Evolutionary conservation across 2,329 filamentous ascomycete genomes (phyloP).

Genomic region (Diaporthe sp.): DNA sequence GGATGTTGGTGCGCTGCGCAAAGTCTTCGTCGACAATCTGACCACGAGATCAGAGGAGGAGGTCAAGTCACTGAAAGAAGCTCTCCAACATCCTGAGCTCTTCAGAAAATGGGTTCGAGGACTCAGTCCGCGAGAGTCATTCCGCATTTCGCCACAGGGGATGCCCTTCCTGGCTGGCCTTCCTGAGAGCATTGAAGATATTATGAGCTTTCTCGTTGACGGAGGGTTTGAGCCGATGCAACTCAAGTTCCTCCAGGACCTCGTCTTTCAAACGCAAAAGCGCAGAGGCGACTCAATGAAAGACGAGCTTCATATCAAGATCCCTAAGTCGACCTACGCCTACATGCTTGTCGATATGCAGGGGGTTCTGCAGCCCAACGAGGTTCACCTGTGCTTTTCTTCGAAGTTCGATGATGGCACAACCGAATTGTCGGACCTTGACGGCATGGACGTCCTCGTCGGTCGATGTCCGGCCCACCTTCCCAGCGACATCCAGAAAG

Average conservation of each 20-base stretch:
- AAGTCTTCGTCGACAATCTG: constrained; percentile 64
- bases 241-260: constrained; percentile 63
- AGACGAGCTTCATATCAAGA: constrained; percentile 70
- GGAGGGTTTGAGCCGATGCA: constrained; percentile 70
- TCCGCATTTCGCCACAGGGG: constrained; percentile 56
- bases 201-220: constrained; percentile 67
- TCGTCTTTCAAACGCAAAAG: constrained; percentile 62
- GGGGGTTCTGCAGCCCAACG: constrained; percentile 71
- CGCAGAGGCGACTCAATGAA: constrained; percentile 68
- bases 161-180: constrained; percentile 65
- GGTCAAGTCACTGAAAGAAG: constrained; percentile 64
- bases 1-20: constrained; percentile 58
- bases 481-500: constrained; percentile 80
- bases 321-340: constrained; percentile 73
- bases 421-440: constrained; percentile 67
- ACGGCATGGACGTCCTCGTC: constrained; percentile 74
- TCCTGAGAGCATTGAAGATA: constrained; percentile 64
- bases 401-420: constrained; percentile 70
- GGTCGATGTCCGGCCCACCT: constrained; percentile 80
- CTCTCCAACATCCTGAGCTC: constrained; percentile 63
- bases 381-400: constrained; percentile 79
- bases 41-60: constrained; percentile 64
- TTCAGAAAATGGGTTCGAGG: constrained; percentile 69
- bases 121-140: constrained; percentile 51
- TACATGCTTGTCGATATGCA: constrained; percentile 79